A percentile compares a stretch with the other conserved stretches of the same genome.
phyloP scores from a whole-genome alignment of 805 yeast genomes.

The Starmera caribaea region DNA sequence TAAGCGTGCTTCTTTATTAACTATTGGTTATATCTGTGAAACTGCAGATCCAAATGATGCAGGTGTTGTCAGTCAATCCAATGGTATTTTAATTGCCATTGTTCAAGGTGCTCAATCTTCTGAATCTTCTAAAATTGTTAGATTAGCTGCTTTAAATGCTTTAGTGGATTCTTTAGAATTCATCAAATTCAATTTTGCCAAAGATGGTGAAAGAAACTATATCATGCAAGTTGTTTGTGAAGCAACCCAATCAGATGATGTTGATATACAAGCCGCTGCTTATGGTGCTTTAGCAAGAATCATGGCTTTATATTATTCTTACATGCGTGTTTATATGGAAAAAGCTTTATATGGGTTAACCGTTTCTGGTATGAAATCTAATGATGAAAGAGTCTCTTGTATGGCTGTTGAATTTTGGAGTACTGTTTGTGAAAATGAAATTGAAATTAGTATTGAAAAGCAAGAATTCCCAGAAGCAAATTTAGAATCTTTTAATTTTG shows the following conservation, averaged over 20 bases:
- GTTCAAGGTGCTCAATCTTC: constrained; percentile 90
- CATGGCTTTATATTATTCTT: constrained; percentile 79
- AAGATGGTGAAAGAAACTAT: constrained; percentile 92
- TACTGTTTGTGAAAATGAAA: constrained; percentile 97
- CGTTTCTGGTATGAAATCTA: constrained; percentile 81
- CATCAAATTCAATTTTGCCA: constrained; percentile 77
- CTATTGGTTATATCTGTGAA: constrained; percentile 96
- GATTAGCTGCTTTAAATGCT: constrained; percentile 88
- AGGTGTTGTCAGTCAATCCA: constrained; percentile 72
- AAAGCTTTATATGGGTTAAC: constrained; percentile 89
- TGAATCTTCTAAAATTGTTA: constrained; percentile 66
- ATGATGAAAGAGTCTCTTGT: constrained; percentile 80
- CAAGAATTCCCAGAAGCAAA: constrained; percentile 49
- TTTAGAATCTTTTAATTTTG: constrained; percentile 64
- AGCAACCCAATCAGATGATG: constrained; percentile 85
- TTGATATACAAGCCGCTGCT: constrained; percentile 84
- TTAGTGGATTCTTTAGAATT: constrained; percentile 85
- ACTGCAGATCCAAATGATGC: constrained; percentile 71
- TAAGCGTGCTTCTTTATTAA: constrained; percentile 77
- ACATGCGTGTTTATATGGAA: constrained; percentile 95
- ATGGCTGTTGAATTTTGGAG: constrained; percentile 99
- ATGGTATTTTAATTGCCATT: constrained; percentile 89
- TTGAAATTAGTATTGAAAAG: constrained; percentile 63
- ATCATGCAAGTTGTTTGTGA: constrained; percentile 99
- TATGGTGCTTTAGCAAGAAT: constrained; percentile 92